Percentiles rank a stretch among this genome's conserved stretches.
phyloP scores from a whole-genome alignment of 441 rosid species.

The Theobroma grandiflorum region DNA sequence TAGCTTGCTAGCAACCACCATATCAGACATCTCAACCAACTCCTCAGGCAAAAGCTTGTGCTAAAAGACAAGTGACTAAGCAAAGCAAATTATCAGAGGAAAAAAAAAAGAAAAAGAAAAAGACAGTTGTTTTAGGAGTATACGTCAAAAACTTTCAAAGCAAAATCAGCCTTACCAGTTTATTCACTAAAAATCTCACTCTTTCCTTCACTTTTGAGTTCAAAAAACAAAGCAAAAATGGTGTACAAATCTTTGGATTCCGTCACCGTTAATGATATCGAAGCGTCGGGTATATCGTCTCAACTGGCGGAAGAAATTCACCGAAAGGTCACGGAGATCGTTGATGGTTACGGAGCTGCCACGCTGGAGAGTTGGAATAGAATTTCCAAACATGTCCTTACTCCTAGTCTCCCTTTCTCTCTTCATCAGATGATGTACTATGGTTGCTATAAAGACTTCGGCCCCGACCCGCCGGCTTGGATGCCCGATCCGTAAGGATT shows the following conservation, averaged over 20 bases:
- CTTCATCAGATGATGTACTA: slow-evolving; percentile 86
- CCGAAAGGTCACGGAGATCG: slow-evolving; percentile 51
- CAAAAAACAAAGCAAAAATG: slow-evolving; percentile 30
- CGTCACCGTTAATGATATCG: slow-evolving; percentile 58
- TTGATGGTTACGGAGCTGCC: slow-evolving; percentile 42
- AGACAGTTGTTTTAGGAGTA: background rate
- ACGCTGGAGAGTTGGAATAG: slow-evolving; percentile 65
- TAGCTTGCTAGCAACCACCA: background rate
- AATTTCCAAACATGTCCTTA: slow-evolving; percentile 59
- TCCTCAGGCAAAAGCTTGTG: too few relatives aligned
- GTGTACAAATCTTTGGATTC: slow-evolving; percentile 56
- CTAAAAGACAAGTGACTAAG: background rate
- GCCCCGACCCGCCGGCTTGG: slow-evolving; percentile 94
- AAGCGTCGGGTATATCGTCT: slow-evolving; percentile 61
- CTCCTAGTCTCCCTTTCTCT: slow-evolving; percentile 78
- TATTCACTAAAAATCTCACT: background rate
- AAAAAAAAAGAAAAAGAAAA: background rate
- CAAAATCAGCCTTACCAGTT: background rate
- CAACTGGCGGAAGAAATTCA: slow-evolving; percentile 48
- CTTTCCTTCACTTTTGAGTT: background rate
- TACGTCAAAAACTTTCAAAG: background rate
- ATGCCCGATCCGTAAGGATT: slow-evolving; percentile 68
- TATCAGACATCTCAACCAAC: background rate
- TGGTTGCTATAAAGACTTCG: slow-evolving; percentile 78
- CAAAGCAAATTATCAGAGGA: background rate